Base-by-base conservation (phyloP, 805 yeast species). In the Pichia gijzeniarum region DNA sequence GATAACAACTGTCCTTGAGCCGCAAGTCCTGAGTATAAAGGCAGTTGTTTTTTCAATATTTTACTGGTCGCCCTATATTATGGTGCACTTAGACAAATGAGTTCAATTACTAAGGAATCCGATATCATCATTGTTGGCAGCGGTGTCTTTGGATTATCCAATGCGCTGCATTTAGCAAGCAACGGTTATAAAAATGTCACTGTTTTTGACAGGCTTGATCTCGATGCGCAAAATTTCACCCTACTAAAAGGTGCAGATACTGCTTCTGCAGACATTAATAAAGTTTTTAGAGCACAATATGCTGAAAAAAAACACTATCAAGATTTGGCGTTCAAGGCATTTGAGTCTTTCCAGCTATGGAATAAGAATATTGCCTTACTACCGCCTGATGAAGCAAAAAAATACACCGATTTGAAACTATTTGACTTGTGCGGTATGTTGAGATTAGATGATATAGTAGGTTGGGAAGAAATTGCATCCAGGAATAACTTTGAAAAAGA, bases 91-190 rank as follows among this genome's bases (percentile, higher is more conserved):
- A n/a, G n/a, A n/a, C n/a, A 27, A 35, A 27, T 37, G 27, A 37
- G 40, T 21, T 14, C 16, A 9, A 16, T 27, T 12, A 27, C 8
- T 27, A 50, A 50, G 43, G 41, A 45, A 18, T 40, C 55, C 1
- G 38, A 19, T n/a, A 49, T 54, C 10, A 19, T 65, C 25, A 63
- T 74, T 38, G 66, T 71, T 17, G 79, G 80, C 14, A 68, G 74
- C 3, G 79, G 79, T 27, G 73, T 71, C 9, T 72, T 72, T 51
- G 80, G 80, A 3, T 59, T 74, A 16, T 69, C 77, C 4, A 58
- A 70, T 2, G 74, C 75, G 5, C 39, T 47, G 18, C 49, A 52
- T 17, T 25, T 57, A 37, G 43, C 45, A 18, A 47, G 44, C 3
- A 45, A 52, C 22, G 56, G 60, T 3, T 56, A 48, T 36, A 48